Evolutionary conservation across 495 filamentous ascomycete species (phyloP).

Genomic region (Penicillium macrosclerotiorum): DNA sequence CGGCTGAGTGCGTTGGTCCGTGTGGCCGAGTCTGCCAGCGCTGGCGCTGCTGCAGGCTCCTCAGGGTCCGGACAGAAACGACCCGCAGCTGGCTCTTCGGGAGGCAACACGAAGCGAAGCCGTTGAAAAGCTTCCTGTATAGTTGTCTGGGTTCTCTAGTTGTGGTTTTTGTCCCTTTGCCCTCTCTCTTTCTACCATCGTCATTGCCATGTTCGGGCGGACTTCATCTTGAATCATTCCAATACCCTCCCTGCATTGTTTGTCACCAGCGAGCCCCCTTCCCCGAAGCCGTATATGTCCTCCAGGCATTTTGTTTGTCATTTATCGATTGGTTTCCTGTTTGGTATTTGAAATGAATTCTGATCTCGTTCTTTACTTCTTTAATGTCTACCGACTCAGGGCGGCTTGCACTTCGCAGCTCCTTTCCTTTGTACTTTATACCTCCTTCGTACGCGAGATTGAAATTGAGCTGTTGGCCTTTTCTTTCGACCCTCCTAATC

Average conservation of each 20-base stretch:
- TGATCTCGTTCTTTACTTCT: too few species aligned
- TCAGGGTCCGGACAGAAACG: conserved; percentile 35
- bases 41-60: not conserved
- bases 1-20: conserved; percentile 32
- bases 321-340: too few species aligned
- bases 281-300: too few species aligned
- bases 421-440: too few species aligned
- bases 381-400: too few species aligned
- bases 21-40: conserved; percentile 24
- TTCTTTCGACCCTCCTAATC: too few species aligned
- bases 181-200: conserved; percentile 3
- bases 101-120: conserved; percentile 34
- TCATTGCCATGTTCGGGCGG: conserved; percentile 20
- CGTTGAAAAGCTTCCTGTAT: conserved; percentile 21
- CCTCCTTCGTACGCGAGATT: too few species aligned
- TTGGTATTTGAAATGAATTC: too few species aligned
- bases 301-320: not conserved
- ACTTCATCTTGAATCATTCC: conserved; percentile 23
- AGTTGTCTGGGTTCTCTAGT: not conserved
- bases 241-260: conserved; percentile 30
- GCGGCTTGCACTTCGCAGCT: not conserved
- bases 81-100: conserved; percentile 28
- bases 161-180: not conserved
- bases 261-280: conserved; percentile 7
- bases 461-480: too few species aligned